Evolutionary conservation across 1,139 yeast species (phyloP).

Genomic region (Nakaseomyces kungkrabaensis): DNA sequence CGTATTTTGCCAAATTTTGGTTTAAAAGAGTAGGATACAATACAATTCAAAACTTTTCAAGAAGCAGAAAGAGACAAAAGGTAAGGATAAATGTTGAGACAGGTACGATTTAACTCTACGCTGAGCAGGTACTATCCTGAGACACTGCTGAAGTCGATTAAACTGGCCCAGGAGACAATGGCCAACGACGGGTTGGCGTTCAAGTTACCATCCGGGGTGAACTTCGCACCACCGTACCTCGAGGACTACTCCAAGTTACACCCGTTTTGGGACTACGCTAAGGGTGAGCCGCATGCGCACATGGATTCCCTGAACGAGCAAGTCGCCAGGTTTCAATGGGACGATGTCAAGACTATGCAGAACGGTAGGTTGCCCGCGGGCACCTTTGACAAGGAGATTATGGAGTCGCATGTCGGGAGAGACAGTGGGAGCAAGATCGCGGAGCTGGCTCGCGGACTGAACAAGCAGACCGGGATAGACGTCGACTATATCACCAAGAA

Average conservation of each 20-base stretch:
- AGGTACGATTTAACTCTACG: not conserved
- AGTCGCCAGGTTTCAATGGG: conserved; percentile 31
- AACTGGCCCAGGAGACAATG: conserved; percentile 67
- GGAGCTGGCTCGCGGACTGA: conserved; percentile 45
- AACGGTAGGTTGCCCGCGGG: conserved; percentile 34
- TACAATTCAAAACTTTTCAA: too few species aligned
- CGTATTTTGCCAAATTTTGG: too few species aligned
- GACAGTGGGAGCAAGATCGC: conserved; percentile 15
- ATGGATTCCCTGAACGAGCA: conserved; percentile 30
- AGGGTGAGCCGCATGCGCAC: conserved; percentile 32
- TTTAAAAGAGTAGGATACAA: too few species aligned
- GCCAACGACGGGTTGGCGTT: conserved; percentile 35
- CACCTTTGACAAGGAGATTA: conserved; percentile 10
- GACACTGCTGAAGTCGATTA: conserved; percentile 59
- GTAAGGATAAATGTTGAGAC: not conserved
- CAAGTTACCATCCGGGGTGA: conserved; percentile 27
- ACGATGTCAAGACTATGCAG: conserved; percentile 18
- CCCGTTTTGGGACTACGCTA: conserved; percentile 47
- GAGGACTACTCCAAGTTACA: conserved; percentile 52
- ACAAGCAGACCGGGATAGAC: conserved; percentile 67
- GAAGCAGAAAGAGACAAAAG: not conserved
- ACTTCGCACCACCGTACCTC: conserved; percentile 51
- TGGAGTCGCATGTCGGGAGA: conserved; percentile 7
- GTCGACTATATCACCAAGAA: conserved; percentile 48
- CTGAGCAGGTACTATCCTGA: conserved; percentile 22